phyloP scores from a whole-genome alignment of 2,329 filamentous ascomycete genomes.

The Cadophora gregata region DNA sequence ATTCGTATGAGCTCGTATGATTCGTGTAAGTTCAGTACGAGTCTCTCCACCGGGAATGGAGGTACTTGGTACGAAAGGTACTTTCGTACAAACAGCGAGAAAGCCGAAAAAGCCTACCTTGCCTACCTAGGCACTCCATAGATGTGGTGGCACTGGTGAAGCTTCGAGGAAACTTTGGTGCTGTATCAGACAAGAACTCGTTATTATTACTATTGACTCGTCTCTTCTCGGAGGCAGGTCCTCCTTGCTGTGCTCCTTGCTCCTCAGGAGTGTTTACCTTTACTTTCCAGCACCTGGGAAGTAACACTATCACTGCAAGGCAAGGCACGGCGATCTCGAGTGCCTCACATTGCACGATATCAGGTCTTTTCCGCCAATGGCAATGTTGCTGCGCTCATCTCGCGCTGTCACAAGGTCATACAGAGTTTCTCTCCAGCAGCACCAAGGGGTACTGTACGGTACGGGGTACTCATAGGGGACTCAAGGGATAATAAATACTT shows the following conservation, averaged over 20 bases:
- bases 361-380: neutral
- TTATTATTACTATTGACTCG: too few relatives aligned
- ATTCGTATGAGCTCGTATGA: neutral
- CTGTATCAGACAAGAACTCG: neutral
- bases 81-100: too few relatives aligned
- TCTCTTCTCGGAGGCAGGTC: neutral
- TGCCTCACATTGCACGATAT: neutral
- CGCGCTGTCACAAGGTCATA: slow-evolving; percentile 1
- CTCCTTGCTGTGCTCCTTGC: neutral
- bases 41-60: neutral
- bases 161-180: neutral
- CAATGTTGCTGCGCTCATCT: slow-evolving; percentile 8
- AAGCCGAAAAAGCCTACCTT: too few relatives aligned
- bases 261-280: too few relatives aligned
- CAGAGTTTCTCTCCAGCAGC: slow-evolving; percentile 7
- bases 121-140: too few relatives aligned
- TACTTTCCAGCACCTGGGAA: neutral
- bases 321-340: neutral
- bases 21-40: neutral
- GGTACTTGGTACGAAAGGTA: too few relatives aligned
- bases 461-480: neutral
- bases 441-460: too few relatives aligned
- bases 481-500: neutral
- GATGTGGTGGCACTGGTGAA: neutral
- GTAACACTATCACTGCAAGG: neutral